Evolutionary conservation across 2,329 filamentous ascomycete species (phyloP), one percentile per base, ranked within the genome.

Genomic region (Phaeosphaeriaceae sp.): DNA sequence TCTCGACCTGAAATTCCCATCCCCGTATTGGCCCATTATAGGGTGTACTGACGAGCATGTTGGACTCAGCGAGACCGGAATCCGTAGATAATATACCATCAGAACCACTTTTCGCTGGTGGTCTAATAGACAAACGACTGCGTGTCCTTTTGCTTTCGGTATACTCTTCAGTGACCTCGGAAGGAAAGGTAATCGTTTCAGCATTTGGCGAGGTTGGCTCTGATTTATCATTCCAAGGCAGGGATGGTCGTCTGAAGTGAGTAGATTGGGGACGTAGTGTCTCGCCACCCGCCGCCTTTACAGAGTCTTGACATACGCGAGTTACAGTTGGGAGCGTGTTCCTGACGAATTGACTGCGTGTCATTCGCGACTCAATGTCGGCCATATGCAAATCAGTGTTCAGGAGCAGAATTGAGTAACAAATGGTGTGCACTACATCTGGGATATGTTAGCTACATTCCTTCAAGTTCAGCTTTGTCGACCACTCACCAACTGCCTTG

Each of bases 351-450:
- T 97, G 93, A 56, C 83, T 87, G 47, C 89, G 86, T 1, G 93
- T 97, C 94, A 99, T 99, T 77, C 96, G 96, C 63, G 89, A 86
- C 54, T 96, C 92, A 61, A 97, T 96, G 68, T 97, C 92, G 50
- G 93, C 94, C 66, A 97, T 75, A 67, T 99, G 93, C 47, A 99
- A 79, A 77, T 99, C 94, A 28, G 94, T 99, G 67, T 99, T 99
- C 56, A 99, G 82, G 9, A 99, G 81, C 67, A 99, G 87, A 57
- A 99, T 86, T 1, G 94, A 97, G 74, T 97, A 99, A 75, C 91
- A 95, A 56, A 97, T 95, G 18, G 92, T 97, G 72, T 99, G 93
- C 15, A 99, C 92, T 39, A 97, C 89, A 76, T 97, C 93, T 89
- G 65, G n/a, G 7, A 5, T 8, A 36, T 28, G 56, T 80, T 62